Conservation (phyloP, 1,284 basidiomycete genomes). For the Pseudozyma pruni region DNA sequence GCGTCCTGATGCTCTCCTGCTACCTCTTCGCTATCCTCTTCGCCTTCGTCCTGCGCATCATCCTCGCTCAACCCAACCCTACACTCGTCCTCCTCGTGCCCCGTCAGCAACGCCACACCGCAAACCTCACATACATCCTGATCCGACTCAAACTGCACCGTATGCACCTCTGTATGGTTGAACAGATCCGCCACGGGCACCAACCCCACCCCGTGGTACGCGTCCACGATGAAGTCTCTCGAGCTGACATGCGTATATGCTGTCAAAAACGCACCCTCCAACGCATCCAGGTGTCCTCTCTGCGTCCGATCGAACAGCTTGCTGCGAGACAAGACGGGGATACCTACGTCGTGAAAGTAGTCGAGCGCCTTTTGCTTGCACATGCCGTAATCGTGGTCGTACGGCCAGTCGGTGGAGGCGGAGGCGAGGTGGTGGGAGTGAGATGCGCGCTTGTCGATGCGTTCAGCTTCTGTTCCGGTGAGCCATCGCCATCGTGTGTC, state of each 20-base stretch:
- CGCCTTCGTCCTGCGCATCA: constrained; percentile 13
- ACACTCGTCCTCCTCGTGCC: constrained; percentile 24
- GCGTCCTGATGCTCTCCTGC: too few species aligned
- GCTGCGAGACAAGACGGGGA: constrained; percentile 17
- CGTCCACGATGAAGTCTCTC: constrained; percentile 61
- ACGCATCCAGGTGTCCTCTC: constrained; percentile 16
- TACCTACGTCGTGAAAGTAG: constrained; percentile 26
- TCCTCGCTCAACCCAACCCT: constrained; percentile 1
- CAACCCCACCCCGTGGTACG: constrained; percentile 54
- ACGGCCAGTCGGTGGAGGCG: not conserved
- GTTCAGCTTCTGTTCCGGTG: constrained; percentile 34
- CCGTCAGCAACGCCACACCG: constrained; percentile 39
- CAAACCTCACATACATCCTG: constrained; percentile 59
- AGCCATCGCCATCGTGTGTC: constrained; percentile 19
- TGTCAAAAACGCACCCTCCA: constrained; percentile 28
- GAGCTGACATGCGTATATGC: constrained; percentile 56
- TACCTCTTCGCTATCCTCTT: not conserved
- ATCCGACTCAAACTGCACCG: constrained; percentile 62
- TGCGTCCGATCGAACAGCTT: constrained; percentile 11
- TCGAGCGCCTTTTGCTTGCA: constrained; percentile 26
- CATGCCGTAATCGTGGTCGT: constrained; percentile 43
- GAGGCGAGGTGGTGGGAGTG: constrained; percentile 6
- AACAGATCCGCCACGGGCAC: constrained; percentile 63
- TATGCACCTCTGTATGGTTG: constrained; percentile 54
- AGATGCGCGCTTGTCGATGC: constrained; percentile 16